A percentile compares a stretch with the other conserved stretches of the same genome.
phyloP scores from a whole-genome alignment of 108 stramenopile genomes.

The Conticribra guillardii region DNA sequence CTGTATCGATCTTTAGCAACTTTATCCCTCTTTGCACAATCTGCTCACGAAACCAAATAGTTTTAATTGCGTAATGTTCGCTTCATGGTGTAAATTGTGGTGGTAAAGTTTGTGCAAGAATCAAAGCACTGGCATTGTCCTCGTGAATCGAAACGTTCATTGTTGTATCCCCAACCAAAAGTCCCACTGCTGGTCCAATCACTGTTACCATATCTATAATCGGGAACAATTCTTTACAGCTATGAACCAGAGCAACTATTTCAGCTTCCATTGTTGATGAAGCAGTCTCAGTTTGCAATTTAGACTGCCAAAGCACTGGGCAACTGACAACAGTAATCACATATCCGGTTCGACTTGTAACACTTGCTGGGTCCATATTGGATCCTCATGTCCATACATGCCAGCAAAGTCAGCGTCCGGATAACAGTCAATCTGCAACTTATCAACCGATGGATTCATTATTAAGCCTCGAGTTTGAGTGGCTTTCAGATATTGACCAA shows the following conservation, averaged over 20 bases:
- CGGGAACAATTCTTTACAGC: neutral
- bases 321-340: neutral
- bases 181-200: neutral
- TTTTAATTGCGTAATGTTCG: neutral
- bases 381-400: conserved; percentile 6
- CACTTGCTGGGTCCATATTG: too few species aligned
- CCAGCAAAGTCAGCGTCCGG: conserved; percentile 45
- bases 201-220: neutral
- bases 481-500: conserved; percentile 51
- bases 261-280: neutral
- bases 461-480: conserved; percentile 43
- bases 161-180: neutral
- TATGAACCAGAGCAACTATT: neutral
- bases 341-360: too few species aligned
- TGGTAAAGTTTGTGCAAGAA: neutral
- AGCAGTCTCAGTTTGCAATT: neutral
- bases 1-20: neutral
- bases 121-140: neutral
- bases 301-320: neutral
- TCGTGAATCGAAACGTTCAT: neutral
- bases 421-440: conserved; percentile 19
- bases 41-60: neutral
- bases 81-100: neutral
- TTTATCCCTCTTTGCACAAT: neutral
- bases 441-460: conserved; percentile 10